phyloP scores from a whole-genome alignment of 495 filamentous ascomycete species.

The Thozetella sp. region DNA sequence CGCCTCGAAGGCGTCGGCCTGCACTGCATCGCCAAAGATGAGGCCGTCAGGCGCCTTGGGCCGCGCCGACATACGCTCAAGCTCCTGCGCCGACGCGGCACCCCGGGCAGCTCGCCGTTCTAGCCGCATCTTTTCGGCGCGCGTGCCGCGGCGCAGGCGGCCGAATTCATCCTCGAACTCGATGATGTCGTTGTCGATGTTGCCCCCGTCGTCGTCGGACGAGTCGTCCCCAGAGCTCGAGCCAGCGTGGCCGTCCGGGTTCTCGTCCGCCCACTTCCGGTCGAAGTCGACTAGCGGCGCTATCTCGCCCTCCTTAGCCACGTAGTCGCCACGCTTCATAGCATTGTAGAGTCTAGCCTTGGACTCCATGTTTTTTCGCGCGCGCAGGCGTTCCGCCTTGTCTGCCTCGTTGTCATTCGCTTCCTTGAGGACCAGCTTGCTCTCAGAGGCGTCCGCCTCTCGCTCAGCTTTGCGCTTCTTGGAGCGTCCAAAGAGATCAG shows the following conservation, averaged over 20 bases:
- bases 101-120: constrained; percentile 43
- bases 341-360: constrained; percentile 84
- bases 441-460: constrained; percentile 11
- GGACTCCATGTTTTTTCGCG: constrained; percentile 78
- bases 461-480: constrained; percentile 63
- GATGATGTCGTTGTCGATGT: constrained; percentile 59
- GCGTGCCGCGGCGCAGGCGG: constrained; percentile 68
- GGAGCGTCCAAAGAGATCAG: constrained; percentile 64
- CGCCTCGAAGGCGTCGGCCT: constrained; percentile 77
- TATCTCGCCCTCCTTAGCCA: constrained; percentile 52
- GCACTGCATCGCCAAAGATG: constrained; percentile 83
- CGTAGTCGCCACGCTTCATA: constrained; percentile 76
- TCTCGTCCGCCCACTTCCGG: constrained; percentile 81
- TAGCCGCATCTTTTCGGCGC: constrained; percentile 59
- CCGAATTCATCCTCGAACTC: constrained; percentile 93
- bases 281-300: constrained; percentile 87
- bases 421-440: constrained; percentile 41
- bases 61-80: constrained; percentile 44
- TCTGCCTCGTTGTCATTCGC: constrained; percentile 45
- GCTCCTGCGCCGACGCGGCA: constrained; percentile 45
- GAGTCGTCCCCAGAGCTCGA: constrained; percentile 44
- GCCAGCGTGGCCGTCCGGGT: constrained; percentile 34
- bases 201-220: constrained; percentile 34
- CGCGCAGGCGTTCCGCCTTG: constrained; percentile 50
- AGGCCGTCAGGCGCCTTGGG: constrained; percentile 69